Percentiles rank a stretch among this genome's conserved stretches.
Conservation (phyloP, 495 filamentous ascomycete genomes). For the Penicillium dipodomyicola region DNA sequence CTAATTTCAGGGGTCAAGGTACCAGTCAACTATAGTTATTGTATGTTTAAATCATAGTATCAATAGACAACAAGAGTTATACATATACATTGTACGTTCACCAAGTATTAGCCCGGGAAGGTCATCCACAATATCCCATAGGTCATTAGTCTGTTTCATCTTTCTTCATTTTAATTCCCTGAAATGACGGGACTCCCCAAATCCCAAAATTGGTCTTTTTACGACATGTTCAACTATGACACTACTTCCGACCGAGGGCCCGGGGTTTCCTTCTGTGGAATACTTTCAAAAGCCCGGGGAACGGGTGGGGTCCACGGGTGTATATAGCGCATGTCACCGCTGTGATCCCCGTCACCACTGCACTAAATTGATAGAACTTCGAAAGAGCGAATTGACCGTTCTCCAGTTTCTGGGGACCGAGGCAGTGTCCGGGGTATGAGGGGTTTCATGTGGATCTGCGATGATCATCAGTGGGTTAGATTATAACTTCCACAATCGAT, state of each 20-base stretch:
- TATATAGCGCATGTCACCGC: neutral
- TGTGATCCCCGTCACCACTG: neutral
- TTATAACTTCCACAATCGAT: neutral
- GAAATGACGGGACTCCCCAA: neutral
- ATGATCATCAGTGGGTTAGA: conserved; percentile 12
- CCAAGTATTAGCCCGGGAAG: too few relatives aligned
- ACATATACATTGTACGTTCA: too few relatives aligned
- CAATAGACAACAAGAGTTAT: too few relatives aligned
- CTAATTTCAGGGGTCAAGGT: too few relatives aligned
- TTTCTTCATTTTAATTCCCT: too few relatives aligned
- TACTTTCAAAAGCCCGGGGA: neutral
- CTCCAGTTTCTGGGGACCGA: conserved; percentile 21
- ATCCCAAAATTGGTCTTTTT: neutral
- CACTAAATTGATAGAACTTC: conserved; percentile 6
- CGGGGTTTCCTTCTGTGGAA: neutral
- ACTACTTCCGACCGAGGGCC: neutral
- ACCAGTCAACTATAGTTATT: too few relatives aligned
- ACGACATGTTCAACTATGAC: neutral
- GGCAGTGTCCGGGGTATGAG: conserved; percentile 23
- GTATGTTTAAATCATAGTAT: too few relatives aligned
- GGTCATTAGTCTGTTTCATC: too few relatives aligned
- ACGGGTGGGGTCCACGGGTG: neutral
- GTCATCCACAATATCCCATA: too few relatives aligned
- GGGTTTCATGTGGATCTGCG: conserved; percentile 31
- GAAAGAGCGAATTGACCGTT: conserved; percentile 11